These are phyloP conservation scores for Coprinopsis sp. DNA, from an alignment of 768 basidiomycete species.

Conservation along the genomic window DNA sequence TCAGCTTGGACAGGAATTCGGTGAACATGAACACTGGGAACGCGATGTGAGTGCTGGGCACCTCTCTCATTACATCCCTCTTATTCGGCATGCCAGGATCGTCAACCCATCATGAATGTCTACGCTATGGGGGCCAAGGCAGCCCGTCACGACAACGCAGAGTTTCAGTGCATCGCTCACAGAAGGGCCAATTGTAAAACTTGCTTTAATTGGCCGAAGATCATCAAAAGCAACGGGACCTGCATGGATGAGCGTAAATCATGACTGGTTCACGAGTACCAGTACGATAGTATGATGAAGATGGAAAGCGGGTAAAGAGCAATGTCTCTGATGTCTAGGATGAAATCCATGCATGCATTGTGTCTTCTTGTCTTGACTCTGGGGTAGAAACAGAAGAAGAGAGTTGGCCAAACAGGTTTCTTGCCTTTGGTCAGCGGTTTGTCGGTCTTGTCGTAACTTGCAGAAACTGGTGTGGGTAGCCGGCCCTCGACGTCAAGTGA, in stretches of 20 bases:
- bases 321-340: slow-evolving; percentile 38
- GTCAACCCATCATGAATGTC: no score
- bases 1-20: no score
- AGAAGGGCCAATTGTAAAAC: no score
- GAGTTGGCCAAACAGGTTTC: neutral
- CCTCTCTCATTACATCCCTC: no score
- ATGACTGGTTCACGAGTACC: slow-evolving; percentile 1
- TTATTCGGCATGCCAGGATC: no score
- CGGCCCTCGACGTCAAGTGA: neutral
- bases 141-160: no score
- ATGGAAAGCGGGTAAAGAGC: slow-evolving; percentile 38
- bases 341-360: slow-evolving; percentile 18
- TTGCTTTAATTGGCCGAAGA: no score
- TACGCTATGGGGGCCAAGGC: no score
- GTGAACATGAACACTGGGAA: no score
- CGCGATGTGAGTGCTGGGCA: no score
- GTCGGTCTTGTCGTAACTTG: neutral
- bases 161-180: no score
- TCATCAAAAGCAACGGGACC: no score
- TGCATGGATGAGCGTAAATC: slow-evolving; percentile 1
- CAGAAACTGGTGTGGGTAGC: slow-evolving; percentile 1
- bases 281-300: slow-evolving; percentile 33
- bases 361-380: neutral
- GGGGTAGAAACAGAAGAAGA: slow-evolving; percentile 1
- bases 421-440: neutral